Evolutionary conservation across 1,139 yeast genomes (phyloP), one percentile per base, ranked within the genome.

Genomic region (Pichia sp.): DNA sequence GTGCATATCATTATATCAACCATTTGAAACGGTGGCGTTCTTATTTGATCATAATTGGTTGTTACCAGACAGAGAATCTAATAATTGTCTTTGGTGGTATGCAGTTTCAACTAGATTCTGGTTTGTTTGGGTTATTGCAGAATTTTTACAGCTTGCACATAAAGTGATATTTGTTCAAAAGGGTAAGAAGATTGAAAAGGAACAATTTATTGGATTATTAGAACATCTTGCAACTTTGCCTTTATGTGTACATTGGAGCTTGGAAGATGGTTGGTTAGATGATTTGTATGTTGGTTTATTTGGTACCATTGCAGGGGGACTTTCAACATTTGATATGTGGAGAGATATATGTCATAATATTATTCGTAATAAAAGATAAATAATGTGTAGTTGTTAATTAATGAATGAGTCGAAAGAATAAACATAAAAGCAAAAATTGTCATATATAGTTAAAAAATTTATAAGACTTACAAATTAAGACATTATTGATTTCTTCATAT

Each of bases 11-110:
- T 49, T 56, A 1, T 61, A 57, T 36, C 82, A 78, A 59, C 66
- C 77, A 7, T 63, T 77, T 40, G 83, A 78, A 56, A 77, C 77
- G 49, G 72, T 74, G n/a, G 82, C 81, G 2, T 78, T 80, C 77
- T 64, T 74, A 39, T 72, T 77, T 3, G 81, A 76, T 43, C 82
- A 77, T 57, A 69, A 74, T 53, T 77, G 80, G 78, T 67, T 76
- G 2, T 70, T 72, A 8, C 76, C 79, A 22, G 55, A 59, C 35
- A 75, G 74, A 53, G 68, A 44, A 9, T 29, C 40, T 4, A 46
- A 52, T 15, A 30, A 56, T 44, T 25, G 41, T 34, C 7, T 32
- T 45, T 36, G 55, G 60, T 63, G 59, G 53, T 63, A 62, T 43
- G 59, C 61, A 7, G 68, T 79, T 71, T 75, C 80, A 49, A 72